Percentiles rank a stretch among this genome's conserved stretches.
Conservation (phyloP, 495 filamentous ascomycete species). For the Mycothermus thermophilus region DNA sequence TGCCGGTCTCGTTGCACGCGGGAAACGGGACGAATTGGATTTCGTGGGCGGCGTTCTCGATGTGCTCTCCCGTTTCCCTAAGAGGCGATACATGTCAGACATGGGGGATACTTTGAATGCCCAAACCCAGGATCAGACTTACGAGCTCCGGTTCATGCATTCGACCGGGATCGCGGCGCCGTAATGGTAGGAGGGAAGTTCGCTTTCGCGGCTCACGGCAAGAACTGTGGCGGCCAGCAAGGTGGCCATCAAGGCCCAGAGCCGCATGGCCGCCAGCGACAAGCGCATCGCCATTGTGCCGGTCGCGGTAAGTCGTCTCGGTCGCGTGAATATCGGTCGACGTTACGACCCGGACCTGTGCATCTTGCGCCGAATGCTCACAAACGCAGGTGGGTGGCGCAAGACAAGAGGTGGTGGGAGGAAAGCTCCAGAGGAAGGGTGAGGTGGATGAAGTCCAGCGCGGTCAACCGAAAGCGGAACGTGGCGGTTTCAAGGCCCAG, state of each 20-base stretch:
- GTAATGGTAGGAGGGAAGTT: conserved; percentile 36
- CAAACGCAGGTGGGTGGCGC: no score
- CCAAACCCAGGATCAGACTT: no score
- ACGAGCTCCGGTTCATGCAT: conserved; percentile 46
- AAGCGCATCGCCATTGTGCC: not conserved
- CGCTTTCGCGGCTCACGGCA: conserved; percentile 10
- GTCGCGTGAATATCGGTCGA: not conserved
- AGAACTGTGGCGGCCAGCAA: conserved; percentile 1
- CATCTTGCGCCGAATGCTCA: conserved; percentile 16
- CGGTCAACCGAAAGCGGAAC: no score
- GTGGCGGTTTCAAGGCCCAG: no score
- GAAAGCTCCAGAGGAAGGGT: no score
- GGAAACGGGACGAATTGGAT: conserved; percentile 92
- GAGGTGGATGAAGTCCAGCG: no score
- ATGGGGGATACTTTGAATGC: no score
- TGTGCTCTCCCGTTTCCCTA: conserved; percentile 58
- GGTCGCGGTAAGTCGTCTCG: not conserved
- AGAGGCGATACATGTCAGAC: not conserved
- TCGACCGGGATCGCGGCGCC: conserved; percentile 35
- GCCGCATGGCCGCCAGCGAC: not conserved
- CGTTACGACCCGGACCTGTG: not conserved
- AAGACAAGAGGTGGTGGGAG: no score
- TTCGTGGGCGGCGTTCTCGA: conserved; percentile 62
- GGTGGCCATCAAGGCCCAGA: not conserved
- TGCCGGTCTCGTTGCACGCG: conserved; percentile 75